Evolutionary conservation across 2,329 filamentous ascomycete genomes (phyloP).

Genomic region (Thielaviopsis euricoi): DNA sequence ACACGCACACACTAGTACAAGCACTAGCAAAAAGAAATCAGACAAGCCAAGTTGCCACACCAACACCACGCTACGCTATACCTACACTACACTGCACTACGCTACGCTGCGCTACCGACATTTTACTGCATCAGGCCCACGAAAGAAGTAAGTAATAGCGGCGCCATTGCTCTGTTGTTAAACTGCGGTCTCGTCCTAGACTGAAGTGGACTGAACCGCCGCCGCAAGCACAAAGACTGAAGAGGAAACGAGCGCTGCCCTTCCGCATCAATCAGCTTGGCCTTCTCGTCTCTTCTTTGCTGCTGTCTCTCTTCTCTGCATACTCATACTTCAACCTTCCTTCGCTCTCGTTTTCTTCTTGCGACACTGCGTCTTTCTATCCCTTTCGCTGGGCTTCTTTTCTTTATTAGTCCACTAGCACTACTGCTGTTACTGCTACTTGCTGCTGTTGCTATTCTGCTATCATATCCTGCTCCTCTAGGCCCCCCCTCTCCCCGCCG

Average conservation of each 20-base stretch:
- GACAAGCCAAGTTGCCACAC: neutral
- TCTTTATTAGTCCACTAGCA: too few species aligned
- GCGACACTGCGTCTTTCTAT: neutral
- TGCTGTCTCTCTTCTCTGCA: neutral
- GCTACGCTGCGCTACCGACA: neutral
- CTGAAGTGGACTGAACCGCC: neutral
- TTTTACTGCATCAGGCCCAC: neutral
- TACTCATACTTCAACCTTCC: neutral
- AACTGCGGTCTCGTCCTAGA: neutral
- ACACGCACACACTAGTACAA: too few species aligned
- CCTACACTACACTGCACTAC: too few species aligned
- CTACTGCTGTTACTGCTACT: too few species aligned
- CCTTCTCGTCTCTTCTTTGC: neutral
- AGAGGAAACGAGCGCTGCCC: neutral
- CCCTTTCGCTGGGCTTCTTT: constrained; percentile 4
- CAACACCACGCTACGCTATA: neutral
- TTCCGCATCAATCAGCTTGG: neutral
- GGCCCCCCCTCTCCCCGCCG: neutral
- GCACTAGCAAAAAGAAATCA: neutral
- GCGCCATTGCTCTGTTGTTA: neutral
- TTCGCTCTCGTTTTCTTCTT: neutral
- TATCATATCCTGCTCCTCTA: neutral
- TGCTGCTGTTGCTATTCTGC: too few species aligned
- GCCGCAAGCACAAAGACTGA: neutral
- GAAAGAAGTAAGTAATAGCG: neutral